Conservation (phyloP, 768 basidiomycete genomes). For the Termitomyces sp. region DNA sequence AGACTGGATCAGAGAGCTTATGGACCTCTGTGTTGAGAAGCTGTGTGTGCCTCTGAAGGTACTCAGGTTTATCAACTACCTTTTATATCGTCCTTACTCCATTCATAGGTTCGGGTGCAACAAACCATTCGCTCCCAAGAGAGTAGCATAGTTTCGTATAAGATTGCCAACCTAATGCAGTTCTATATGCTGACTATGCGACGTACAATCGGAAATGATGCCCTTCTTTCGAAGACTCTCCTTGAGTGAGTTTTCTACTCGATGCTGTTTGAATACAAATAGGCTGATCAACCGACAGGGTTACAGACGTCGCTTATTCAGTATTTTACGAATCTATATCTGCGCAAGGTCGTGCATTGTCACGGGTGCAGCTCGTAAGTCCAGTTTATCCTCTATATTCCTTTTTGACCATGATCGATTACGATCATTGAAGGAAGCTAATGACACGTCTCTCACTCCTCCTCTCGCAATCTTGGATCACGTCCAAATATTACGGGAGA, state of each 20-base stretch:
- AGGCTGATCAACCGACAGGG: slow-evolving; percentile 39
- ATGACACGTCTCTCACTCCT: slow-evolving; percentile 70
- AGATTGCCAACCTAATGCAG: slow-evolving; percentile 90
- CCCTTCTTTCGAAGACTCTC: slow-evolving; percentile 71
- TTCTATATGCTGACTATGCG: slow-evolving; percentile 94
- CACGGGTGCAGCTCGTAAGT: slow-evolving; percentile 51
- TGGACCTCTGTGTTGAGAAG: slow-evolving; percentile 81
- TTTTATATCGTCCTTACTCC: not conserved
- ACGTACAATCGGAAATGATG: slow-evolving; percentile 84
- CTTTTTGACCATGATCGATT: slow-evolving; percentile 14
- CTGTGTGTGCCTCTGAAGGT: slow-evolving; percentile 90
- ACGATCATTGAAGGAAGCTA: slow-evolving; percentile 43
- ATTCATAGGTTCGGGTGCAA: slow-evolving; percentile 72
- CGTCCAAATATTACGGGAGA: slow-evolving; percentile 78
- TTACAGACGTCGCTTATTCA: slow-evolving; percentile 76
- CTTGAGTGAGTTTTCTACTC: slow-evolving; percentile 57
- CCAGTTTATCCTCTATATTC: not conserved
- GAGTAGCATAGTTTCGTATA: slow-evolving; percentile 88
- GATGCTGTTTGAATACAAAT: not conserved
- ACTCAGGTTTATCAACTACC: slow-evolving; percentile 3
- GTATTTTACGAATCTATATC: slow-evolving; percentile 89
- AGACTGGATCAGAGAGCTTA: slow-evolving; percentile 72
- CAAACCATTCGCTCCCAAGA: slow-evolving; percentile 94
- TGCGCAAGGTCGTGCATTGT: slow-evolving; percentile 69
- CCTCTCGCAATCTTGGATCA: slow-evolving; percentile 81